These are phyloP conservation scores for Aspergillus sp. DNA, from an alignment of 2,329 filamentous ascomycete species.

Conservation along the genomic window DNA sequence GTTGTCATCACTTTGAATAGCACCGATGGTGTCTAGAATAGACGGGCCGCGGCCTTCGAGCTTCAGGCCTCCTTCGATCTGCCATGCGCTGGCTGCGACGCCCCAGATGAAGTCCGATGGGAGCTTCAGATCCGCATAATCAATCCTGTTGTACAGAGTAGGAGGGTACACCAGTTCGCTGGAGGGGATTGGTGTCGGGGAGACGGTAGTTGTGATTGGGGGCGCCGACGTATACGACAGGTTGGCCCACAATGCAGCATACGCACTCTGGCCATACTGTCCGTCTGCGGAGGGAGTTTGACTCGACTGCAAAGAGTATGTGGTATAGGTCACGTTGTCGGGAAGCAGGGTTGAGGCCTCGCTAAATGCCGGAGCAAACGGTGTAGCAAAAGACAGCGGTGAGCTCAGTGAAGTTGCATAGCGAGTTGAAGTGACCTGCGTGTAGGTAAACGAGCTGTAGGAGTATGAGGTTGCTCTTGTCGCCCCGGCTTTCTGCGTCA, in stretches of 20 bases:
- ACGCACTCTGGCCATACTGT: slow-evolving; percentile 40
- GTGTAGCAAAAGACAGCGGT: slow-evolving; percentile 2
- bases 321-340: slow-evolving; percentile 5
- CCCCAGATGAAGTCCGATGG: slow-evolving; percentile 47
- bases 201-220: slow-evolving; percentile 55
- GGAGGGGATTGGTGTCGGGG: slow-evolving; percentile 56
- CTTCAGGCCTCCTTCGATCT: slow-evolving; percentile 48
- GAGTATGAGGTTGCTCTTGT: background rate
- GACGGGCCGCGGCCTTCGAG: slow-evolving; percentile 44
- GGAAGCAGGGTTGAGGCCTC: slow-evolving; percentile 5
- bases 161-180: slow-evolving; percentile 60
- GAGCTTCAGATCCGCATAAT: slow-evolving; percentile 22
- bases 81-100: slow-evolving; percentile 45
- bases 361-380: slow-evolving; percentile 3
- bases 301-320: background rate
- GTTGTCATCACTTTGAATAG: slow-evolving; percentile 24
- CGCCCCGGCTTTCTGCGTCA: background rate
- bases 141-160: slow-evolving; percentile 49
- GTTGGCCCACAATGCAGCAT: slow-evolving; percentile 39
- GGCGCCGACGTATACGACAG: slow-evolving; percentile 38
- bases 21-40: slow-evolving; percentile 40
- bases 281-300: slow-evolving; percentile 14
- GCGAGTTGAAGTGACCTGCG: slow-evolving; percentile 6
- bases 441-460: slow-evolving; percentile 9
- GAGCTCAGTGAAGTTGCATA: slow-evolving; percentile 7